These are phyloP conservation scores for Schwanniomyces vanrijiae DNA, from an alignment of 805 yeast genomes.

Conservation along the genomic window DNA sequence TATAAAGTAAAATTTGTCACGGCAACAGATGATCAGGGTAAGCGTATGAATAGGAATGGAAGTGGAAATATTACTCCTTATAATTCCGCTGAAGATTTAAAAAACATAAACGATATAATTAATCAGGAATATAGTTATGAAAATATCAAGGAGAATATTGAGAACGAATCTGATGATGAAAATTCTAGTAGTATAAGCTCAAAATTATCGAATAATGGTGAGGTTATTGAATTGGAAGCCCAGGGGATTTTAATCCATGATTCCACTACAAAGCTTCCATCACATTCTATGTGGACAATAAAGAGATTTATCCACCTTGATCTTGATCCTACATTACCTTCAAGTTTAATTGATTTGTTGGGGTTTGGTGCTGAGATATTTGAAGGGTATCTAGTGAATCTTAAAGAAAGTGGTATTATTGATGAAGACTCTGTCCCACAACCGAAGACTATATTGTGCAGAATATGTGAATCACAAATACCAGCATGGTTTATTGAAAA, in stretches of 20 bases:
- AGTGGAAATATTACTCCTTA: constrained; percentile 24
- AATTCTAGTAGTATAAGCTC: constrained; percentile 20
- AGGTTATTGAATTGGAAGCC: constrained; percentile 77
- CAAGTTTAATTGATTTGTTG: constrained; percentile 63
- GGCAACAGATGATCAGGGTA: constrained; percentile 31
- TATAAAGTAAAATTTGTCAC: constrained; percentile 75
- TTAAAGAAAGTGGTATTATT: constrained; percentile 63
- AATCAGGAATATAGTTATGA: neutral
- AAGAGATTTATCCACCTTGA: constrained; percentile 71
- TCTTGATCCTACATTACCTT: constrained; percentile 68
- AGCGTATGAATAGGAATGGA: neutral
- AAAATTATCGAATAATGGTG: constrained; percentile 54
- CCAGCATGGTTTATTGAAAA: constrained; percentile 96
- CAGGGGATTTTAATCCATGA: constrained; percentile 87
- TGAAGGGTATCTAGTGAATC: constrained; percentile 64
- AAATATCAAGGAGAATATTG: neutral
- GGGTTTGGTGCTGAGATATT: constrained; percentile 91
- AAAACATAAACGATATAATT: neutral
- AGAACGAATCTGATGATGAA: constrained; percentile 4
- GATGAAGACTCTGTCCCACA: constrained; percentile 68
- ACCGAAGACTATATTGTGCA: constrained; percentile 82
- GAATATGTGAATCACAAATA: constrained; percentile 88
- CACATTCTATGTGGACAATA: constrained; percentile 91
- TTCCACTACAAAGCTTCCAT: constrained; percentile 52
- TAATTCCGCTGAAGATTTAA: constrained; percentile 16